These are phyloP conservation scores for Ajuga chamaepitys DNA, from an alignment of 257 asterid genomes.

Conservation along the genomic window DNA sequence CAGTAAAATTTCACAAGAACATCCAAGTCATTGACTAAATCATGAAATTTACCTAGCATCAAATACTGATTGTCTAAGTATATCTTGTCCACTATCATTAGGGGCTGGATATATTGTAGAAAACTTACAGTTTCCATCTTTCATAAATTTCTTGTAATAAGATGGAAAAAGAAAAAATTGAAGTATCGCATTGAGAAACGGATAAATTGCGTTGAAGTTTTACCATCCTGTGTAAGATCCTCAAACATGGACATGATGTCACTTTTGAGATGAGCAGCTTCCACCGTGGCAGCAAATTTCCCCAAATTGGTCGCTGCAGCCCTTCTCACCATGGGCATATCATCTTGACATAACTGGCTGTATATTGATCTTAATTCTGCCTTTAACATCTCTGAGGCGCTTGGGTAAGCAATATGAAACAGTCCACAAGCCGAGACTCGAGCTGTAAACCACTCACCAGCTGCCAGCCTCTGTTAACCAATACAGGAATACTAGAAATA, in stretches of 20 bases:
- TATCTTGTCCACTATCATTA: neutral
- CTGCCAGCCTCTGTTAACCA: constrained; percentile 67
- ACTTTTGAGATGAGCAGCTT: constrained; percentile 32
- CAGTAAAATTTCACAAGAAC: neutral
- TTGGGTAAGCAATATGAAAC: constrained; percentile 82
- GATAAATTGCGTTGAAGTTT: too few species aligned
- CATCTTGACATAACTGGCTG: constrained; percentile 85
- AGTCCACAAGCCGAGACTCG: constrained; percentile 95
- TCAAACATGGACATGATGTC: constrained; percentile 62
- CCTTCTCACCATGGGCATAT: constrained; percentile 96
- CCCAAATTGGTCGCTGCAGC: constrained; percentile 76
- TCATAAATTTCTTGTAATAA: constrained; percentile 14
- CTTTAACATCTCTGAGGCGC: constrained; percentile 72
- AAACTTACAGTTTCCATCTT: neutral
- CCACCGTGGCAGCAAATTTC: constrained; percentile 48
- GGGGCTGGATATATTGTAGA: neutral
- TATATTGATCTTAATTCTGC: constrained; percentile 73
- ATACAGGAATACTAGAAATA: neutral
- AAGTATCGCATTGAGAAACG: too few species aligned
- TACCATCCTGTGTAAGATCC: constrained; percentile 75
- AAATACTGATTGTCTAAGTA: neutral
- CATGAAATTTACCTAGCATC: neutral
- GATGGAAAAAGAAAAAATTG: constrained; percentile 31
- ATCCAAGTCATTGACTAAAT: too few species aligned
- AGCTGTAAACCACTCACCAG: constrained; percentile 98